Base-by-base conservation (phyloP, 164 flowering plant species). In the Stephania cephalantha region DNA sequence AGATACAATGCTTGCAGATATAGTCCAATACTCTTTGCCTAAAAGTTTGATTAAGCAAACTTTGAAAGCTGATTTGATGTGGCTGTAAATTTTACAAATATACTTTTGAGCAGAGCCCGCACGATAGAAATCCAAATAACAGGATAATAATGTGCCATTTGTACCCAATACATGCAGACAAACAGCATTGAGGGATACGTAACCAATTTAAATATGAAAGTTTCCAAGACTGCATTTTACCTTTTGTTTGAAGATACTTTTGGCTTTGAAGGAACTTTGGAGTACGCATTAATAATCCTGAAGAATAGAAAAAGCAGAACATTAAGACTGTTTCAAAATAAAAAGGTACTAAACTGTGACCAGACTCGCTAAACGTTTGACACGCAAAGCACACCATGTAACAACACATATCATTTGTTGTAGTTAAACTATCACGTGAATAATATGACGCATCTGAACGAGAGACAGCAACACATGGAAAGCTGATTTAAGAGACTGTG, bases 261-360 rank as follows among this genome's bases (percentile, higher is more conserved):
- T 61, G 89, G 74, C 82, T 89, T 90, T 76, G 88, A 83, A 74
- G 97, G 95, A 82, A 88, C 93, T 78, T 91, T 94, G 75, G 97
- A 81, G 79, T 88, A 94, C 64, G 98, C 98, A 86, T 79, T 88
- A 22, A 94, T 86, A 76, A 94, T 92, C 89, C 98, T 94, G 86
- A 18, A 77, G 50, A 75, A 9, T 35, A 13, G 58, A 75, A 68
- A 46, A 74, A n/a, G 46, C 42, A 72, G 31, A 20, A 71, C 30
- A 74, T 50, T 31, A 63, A 70, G 48, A 35, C 29, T 9, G 1
- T 67, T 67, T 12, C 9, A 58, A 55, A 58, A 58, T 58, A 58
- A 58, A 58, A 58, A 4, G 64, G 13, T 18, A n/a, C 64, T 15
- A 58, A 15, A 4, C n/a, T 58, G 64, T 58, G 64, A 58, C n/a